phyloP scores from a whole-genome alignment of 2,329 filamentous ascomycete genomes.

The Colletotrichum sp. region DNA sequence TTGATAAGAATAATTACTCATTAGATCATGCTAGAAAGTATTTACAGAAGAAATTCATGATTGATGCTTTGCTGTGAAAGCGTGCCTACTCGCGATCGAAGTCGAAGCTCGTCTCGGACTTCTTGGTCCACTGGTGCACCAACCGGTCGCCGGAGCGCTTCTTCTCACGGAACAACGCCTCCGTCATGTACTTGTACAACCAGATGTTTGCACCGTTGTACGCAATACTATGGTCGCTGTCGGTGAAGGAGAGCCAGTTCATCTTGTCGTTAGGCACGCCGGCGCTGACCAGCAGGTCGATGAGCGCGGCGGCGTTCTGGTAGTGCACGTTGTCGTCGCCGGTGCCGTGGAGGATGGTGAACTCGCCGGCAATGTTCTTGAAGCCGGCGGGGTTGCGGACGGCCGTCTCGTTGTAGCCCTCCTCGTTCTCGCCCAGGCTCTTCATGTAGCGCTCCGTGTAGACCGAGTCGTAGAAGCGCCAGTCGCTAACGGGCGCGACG shows the following conservation, averaged over 20 bases:
- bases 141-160: conserved; percentile 41
- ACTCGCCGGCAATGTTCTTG: conserved; percentile 63
- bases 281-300: conserved; percentile 64
- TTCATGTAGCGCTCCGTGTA: conserved; percentile 80
- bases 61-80: fast-evolving
- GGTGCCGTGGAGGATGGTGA: conserved; percentile 68
- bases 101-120: neutral
- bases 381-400: conserved; percentile 65
- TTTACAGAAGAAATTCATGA: neutral
- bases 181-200: conserved; percentile 67
- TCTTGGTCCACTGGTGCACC: conserved; percentile 40
- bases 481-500: conserved; percentile 71
- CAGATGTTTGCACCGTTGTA: conserved; percentile 62
- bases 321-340: conserved; percentile 78
- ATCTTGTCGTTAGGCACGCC: conserved; percentile 66
- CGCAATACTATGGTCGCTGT: conserved; percentile 65
- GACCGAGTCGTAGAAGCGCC: conserved; percentile 74
- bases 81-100: neutral
- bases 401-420: conserved; percentile 65
- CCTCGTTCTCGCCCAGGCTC: conserved; percentile 57
- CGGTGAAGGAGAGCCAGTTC: conserved; percentile 69
- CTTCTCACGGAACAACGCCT: conserved; percentile 66
- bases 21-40: neutral
- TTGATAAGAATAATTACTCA: neutral
- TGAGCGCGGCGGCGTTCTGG: conserved; percentile 66